Percentiles rank a stretch among this genome's conserved stretches.
phyloP scores from a whole-genome alignment of 2,329 filamentous ascomycete species.

The Cytospora piceae region DNA sequence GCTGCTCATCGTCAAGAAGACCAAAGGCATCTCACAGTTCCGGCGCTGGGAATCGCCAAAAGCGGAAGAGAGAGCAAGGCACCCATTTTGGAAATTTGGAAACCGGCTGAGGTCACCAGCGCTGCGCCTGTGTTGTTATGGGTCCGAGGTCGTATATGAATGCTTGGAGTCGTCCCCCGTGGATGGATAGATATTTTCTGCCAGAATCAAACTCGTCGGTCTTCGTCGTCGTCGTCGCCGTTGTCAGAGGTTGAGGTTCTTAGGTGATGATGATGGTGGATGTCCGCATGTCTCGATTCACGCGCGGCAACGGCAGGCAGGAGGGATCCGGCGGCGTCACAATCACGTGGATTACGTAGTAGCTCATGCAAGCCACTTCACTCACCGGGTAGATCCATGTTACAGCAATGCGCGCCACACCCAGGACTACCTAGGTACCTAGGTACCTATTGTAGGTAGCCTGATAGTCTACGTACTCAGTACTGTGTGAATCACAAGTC shows the following conservation, averaged over 20 bases:
- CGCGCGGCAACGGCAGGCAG: not conserved
- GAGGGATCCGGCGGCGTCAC: conserved; percentile 2
- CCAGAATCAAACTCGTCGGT: not conserved
- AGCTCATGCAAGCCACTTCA: conserved; percentile 5
- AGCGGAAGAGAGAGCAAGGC: conserved; percentile 88
- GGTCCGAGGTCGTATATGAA: not conserved
- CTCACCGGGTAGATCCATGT: not conserved
- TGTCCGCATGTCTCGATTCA: not conserved
- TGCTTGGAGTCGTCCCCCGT: not conserved
- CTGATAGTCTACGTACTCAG: not conserved
- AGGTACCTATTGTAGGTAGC: not conserved
- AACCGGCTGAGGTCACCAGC: conserved; percentile 5
- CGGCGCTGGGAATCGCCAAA: conserved; percentile 81
- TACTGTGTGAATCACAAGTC: too few species aligned
- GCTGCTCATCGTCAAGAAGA: not conserved
- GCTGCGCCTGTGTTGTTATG: conserved; percentile 3
- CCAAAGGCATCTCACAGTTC: conserved; percentile 67
- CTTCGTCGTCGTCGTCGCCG: conserved; percentile 2
- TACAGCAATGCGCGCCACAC: conserved; percentile 2
- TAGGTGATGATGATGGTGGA: conserved; percentile 1
- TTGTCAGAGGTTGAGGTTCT: not conserved
- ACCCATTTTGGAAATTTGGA: conserved; percentile 68
- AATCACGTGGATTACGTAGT: conserved; percentile 21
- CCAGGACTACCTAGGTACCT: not conserved
- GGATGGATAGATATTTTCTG: not conserved